Percentiles rank a stretch among this genome's conserved stretches.
Conservation (phyloP, 108 stramenopile genomes). For the Skeletonema grethae region DNA sequence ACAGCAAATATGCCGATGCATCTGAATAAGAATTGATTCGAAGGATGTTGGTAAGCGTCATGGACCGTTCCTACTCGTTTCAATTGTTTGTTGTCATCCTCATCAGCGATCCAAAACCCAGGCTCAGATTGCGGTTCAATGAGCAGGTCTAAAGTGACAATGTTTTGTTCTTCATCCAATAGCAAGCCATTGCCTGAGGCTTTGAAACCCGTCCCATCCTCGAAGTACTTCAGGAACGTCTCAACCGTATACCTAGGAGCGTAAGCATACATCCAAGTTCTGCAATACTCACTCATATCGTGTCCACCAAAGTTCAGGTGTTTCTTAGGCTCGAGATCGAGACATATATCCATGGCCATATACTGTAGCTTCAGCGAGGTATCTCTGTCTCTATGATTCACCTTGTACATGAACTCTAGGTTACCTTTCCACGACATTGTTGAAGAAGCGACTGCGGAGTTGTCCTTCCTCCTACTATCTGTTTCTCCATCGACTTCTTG, state of each 20-base stretch:
- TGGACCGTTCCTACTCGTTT: not conserved
- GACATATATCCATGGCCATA: not conserved
- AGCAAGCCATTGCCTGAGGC: not conserved
- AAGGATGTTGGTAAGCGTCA: not conserved
- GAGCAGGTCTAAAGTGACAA: not conserved
- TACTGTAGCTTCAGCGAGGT: not conserved
- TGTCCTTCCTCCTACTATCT: not conserved
- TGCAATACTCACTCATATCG: not conserved
- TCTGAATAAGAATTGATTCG: not conserved
- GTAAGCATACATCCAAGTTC: not conserved
- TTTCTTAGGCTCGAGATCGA: not conserved
- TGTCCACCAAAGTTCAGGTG: not conserved
- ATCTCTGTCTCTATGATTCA: not conserved
- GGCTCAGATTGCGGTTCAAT: not conserved
- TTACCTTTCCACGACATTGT: not conserved
- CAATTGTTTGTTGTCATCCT: not conserved
- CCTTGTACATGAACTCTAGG: not conserved
- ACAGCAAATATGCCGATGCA: not conserved
- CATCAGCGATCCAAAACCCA: not conserved
- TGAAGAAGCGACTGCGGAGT: no score
- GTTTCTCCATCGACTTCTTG: not conserved
- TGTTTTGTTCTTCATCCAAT: not conserved
- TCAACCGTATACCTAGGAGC: not conserved
- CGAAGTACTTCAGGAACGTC: not conserved
- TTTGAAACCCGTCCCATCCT: not conserved